Base-by-base conservation (phyloP, 352 stramenopile genomes). In the Lagenidium giganteum region DNA sequence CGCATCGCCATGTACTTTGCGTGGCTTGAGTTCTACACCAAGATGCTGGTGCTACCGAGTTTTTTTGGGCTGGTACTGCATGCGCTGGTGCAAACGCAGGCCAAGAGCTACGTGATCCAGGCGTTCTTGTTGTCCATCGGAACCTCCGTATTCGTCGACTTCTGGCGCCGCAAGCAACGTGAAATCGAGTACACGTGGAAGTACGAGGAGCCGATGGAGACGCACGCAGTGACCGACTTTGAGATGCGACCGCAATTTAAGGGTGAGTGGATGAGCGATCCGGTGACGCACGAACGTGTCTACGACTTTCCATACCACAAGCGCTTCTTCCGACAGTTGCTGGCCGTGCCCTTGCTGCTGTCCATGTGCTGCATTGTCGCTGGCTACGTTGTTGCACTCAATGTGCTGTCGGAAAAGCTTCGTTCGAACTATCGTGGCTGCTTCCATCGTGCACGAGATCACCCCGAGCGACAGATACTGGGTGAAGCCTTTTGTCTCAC, bases 11-110 rank as follows among this genome's bases (percentile, higher is more conserved):
- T 86, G 73, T 86, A 86, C 51, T 83, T 86, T 45, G 68, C 71
- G 1, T 94, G 78, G 63, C 59, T 95, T 42, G 70, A 74, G n/a
- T 94, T 88, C 40, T 95, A 93, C 64, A 95, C 85, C 5, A 54
- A 66, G 14, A 77, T 87, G 63, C 60, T 95, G 17, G 26, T 88
- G 2, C 32, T 79, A 1, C 77, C 82, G 7, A 64, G 58, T 1
- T 43, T 78, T 14, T 55, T 67, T 12, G 83, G 83, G 8, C 42
- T 88, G 5, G 29, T 70, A 0, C 54, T 92, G 13, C 83, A 65
- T 24, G 48, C 72, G 2, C 30, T 81, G 3, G 61, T 55, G 17
- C 38, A 61, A n/a, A 40, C 81, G 23, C 60, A 65, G 23, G 61
- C 64, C 2, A 53, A 66, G 24, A 75, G 60, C 43, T 81, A 79